phyloP scores from a whole-genome alignment of 345 rosid species.

The Citrus glauca region DNA sequence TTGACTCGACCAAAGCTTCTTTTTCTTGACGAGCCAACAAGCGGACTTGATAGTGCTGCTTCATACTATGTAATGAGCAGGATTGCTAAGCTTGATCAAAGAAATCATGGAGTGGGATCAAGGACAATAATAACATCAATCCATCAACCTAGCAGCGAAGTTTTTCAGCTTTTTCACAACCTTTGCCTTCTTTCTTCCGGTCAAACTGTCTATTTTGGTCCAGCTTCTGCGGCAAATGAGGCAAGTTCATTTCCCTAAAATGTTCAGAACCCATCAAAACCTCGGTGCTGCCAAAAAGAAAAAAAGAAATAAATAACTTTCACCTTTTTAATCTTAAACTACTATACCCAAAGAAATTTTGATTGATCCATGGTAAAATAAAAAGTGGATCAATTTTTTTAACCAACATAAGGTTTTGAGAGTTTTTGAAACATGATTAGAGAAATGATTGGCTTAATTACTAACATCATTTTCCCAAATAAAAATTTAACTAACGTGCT shows the following conservation, averaged over 20 bases:
- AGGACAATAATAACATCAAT: slow-evolving; percentile 41
- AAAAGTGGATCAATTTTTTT: too few species aligned
- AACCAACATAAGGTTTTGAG: too few species aligned
- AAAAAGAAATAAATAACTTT: too few species aligned
- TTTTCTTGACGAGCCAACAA: slow-evolving; percentile 59
- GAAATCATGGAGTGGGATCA: slow-evolving; percentile 11
- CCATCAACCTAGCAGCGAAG: slow-evolving; percentile 52
- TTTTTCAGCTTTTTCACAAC: slow-evolving; percentile 42
- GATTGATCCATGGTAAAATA: too few species aligned
- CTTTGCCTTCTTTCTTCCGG: slow-evolving; percentile 52
- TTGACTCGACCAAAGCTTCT: slow-evolving; percentile 44
- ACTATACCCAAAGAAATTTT: too few species aligned
- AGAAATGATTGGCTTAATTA: too few species aligned
- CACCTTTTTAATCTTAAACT: too few species aligned
- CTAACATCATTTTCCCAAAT: too few species aligned
- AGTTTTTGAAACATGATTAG: too few species aligned
- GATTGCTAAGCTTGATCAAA: slow-evolving; percentile 28
- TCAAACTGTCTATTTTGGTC: slow-evolving; percentile 47
- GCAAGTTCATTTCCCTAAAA: slow-evolving; percentile 9
- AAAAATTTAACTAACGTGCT: background rate
- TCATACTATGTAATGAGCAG: slow-evolving; percentile 45
- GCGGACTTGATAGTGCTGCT: slow-evolving; percentile 54
- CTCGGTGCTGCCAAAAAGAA: too few species aligned
- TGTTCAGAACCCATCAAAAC: background rate
- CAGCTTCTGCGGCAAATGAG: slow-evolving; percentile 29